phyloP scores from a whole-genome alignment of 176 grass and related monocot species.

The Zizania latifolia region DNA sequence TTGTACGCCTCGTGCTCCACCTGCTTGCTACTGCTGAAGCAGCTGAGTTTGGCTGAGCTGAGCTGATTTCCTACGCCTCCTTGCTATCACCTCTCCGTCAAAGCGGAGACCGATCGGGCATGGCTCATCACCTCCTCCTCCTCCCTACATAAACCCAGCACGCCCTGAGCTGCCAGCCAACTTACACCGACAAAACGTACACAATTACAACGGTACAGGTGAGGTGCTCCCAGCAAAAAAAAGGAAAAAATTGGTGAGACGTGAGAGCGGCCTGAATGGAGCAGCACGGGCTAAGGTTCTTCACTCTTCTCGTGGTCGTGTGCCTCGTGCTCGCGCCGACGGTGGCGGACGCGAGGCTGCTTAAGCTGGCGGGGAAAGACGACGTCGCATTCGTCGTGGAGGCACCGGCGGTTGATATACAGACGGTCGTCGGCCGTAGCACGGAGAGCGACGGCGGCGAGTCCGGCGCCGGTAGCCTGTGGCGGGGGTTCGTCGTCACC shows the following conservation, averaged over 20 bases:
- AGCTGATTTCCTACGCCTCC: not conserved
- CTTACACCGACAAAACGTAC: not conserved
- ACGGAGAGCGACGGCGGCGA: not conserved
- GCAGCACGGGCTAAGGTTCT: not conserved
- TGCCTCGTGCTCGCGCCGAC: not conserved
- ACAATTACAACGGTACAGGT: too few relatives aligned
- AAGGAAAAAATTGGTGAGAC: too few relatives aligned
- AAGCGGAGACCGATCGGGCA: not conserved
- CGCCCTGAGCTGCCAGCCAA: not conserved
- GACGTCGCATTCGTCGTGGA: not conserved
- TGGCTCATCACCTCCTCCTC: not conserved
- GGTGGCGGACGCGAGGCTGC: not conserved
- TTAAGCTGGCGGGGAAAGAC: not conserved
- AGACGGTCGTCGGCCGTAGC: not conserved
- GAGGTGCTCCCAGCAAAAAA: too few relatives aligned
- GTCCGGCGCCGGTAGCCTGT: not conserved
- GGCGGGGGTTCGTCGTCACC: not conserved
- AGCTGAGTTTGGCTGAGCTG: too few relatives aligned
- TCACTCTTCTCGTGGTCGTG: not conserved
- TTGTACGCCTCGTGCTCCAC: not conserved
- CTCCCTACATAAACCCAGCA: slow-evolving; percentile 12
- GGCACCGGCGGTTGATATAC: not conserved
- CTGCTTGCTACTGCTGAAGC: not conserved
- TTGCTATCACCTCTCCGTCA: not conserved
- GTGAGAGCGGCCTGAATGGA: too few relatives aligned